Percentiles rank a stretch among this genome's conserved stretches.
phyloP scores from a whole-genome alignment of 257 asterid species.

The Solanum sitiens region DNA sequence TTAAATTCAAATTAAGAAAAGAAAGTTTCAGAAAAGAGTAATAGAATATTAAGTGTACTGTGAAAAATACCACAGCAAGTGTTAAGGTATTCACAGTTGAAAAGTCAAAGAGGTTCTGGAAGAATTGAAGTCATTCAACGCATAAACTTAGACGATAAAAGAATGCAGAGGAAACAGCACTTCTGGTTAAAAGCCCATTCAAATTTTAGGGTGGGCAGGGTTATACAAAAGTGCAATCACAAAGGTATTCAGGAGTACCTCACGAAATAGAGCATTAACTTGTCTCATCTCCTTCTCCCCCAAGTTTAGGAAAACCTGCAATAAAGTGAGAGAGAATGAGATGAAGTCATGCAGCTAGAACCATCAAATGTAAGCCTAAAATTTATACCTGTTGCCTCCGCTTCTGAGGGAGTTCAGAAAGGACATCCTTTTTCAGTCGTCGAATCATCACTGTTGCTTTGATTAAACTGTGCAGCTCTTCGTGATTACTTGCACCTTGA shows the following conservation, averaged over 20 bases:
- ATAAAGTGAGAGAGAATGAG: constrained; percentile 7
- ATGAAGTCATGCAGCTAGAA: not conserved
- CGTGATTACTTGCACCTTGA: constrained; percentile 98
- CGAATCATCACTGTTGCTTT: constrained; percentile 92
- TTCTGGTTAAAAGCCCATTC: not conserved
- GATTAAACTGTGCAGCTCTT: constrained; percentile 92
- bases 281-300: constrained; percentile 70
- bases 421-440: constrained; percentile 93
- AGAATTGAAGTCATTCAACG: not conserved
- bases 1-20: not conserved
- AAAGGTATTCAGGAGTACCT: constrained; percentile 36
- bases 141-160: not conserved
- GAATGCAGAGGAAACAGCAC: not conserved
- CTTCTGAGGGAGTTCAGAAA: constrained; percentile 79
- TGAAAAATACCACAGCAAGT: not conserved
- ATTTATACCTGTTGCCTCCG: constrained; percentile 79
- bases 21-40: not conserved
- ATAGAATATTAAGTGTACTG: not conserved
- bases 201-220: not conserved
- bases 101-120: not conserved
- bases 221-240: not conserved
- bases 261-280: constrained; percentile 63
- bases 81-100: not conserved
- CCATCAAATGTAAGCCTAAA: not conserved
- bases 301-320: constrained; percentile 81